Evolutionary conservation across 305 asterid species (phyloP).

Genomic region (Fraxinus floribunda): DNA sequence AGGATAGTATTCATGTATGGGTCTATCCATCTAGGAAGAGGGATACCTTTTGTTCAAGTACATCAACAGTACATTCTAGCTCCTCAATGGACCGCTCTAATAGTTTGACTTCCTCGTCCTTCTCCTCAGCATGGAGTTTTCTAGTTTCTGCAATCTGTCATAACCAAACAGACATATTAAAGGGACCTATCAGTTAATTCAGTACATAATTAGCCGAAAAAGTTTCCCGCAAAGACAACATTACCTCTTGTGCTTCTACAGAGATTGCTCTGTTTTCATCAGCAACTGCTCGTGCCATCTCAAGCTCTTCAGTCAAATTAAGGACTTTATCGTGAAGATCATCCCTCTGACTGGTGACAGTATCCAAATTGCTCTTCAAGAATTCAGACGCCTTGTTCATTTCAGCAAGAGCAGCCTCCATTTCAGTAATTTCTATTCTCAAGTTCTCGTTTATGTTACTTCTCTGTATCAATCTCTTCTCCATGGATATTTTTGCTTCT

Average conservation of each 20-base stretch:
- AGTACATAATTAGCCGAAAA: conserved; percentile 12
- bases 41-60: conserved; percentile 88
- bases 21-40: conserved; percentile 13
- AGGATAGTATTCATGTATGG: not conserved
- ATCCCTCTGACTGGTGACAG: conserved; percentile 54
- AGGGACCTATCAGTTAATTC: not conserved
- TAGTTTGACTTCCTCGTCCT: conserved; percentile 86
- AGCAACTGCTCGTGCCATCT: conserved; percentile 58
- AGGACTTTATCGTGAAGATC: conserved; percentile 44
- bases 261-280: conserved; percentile 71
- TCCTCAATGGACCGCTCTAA: conserved; percentile 88
- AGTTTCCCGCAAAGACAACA: conserved; percentile 11
- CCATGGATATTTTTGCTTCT: conserved; percentile 46
- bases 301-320: conserved; percentile 55
- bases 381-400: conserved; percentile 55
- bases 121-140: conserved; percentile 63
- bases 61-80: conserved; percentile 82
- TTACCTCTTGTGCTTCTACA: conserved; percentile 83
- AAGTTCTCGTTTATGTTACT: conserved; percentile 51
- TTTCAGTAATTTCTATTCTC: conserved; percentile 60
- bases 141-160: conserved; percentile 59
- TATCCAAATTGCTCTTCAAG: conserved; percentile 56
- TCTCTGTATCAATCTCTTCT: conserved; percentile 53
- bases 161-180: conserved; percentile 23
- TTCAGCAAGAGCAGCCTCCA: conserved; percentile 57